A percentile compares a stretch with the other conserved stretches of the same genome.
phyloP scores from a whole-genome alignment of 352 stramenopile genomes.

The Phytophthora pinifolia region DNA sequence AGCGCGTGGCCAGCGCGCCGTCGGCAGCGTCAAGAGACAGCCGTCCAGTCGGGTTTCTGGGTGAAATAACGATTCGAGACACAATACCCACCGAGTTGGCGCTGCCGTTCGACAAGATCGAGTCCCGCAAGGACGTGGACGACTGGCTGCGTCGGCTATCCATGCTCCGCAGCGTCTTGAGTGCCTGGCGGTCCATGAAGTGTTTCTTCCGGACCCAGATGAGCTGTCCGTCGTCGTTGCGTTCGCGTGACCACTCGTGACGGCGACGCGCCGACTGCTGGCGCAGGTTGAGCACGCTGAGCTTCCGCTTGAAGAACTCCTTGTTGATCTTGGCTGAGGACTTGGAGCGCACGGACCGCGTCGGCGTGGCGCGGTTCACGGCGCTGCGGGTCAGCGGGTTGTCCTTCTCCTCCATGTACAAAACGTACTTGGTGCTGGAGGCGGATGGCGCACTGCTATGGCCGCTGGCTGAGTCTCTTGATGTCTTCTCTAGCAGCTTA shows the following conservation, averaged over 20 bases:
- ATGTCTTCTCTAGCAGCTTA: conserved; percentile 61
- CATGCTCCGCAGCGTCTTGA: conserved; percentile 60
- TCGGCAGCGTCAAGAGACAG: conserved; percentile 76
- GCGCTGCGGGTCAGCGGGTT: conserved; percentile 44
- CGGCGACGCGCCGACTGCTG: conserved; percentile 84
- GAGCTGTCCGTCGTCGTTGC: conserved; percentile 75
- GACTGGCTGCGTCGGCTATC: conserved; percentile 50
- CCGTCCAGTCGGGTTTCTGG: conserved; percentile 69
- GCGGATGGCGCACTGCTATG: conserved; percentile 41
- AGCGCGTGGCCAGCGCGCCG: conserved; percentile 53
- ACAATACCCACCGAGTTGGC: conserved; percentile 72
- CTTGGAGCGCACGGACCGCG: conserved; percentile 20
- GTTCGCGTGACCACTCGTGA: conserved; percentile 81
- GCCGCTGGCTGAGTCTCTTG: conserved; percentile 31
- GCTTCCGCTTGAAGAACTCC: conserved; percentile 74
- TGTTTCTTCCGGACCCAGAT: conserved; percentile 86
- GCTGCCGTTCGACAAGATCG: conserved; percentile 61
- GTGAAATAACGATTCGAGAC: conserved; percentile 72
- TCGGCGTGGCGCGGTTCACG: conserved; percentile 17
- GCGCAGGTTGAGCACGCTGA: conserved; percentile 74
- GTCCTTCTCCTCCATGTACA: conserved; percentile 67
- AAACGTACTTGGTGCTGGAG: conserved; percentile 59
- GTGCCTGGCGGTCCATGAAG: conserved; percentile 65
- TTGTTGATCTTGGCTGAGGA: conserved; percentile 49
- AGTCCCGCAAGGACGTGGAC: conserved; percentile 66